A percentile compares a stretch with the other conserved stretches of the same genome.
phyloP scores from a whole-genome alignment of 495 filamentous ascomycete genomes.

The Hypoxylon subgilvum region DNA sequence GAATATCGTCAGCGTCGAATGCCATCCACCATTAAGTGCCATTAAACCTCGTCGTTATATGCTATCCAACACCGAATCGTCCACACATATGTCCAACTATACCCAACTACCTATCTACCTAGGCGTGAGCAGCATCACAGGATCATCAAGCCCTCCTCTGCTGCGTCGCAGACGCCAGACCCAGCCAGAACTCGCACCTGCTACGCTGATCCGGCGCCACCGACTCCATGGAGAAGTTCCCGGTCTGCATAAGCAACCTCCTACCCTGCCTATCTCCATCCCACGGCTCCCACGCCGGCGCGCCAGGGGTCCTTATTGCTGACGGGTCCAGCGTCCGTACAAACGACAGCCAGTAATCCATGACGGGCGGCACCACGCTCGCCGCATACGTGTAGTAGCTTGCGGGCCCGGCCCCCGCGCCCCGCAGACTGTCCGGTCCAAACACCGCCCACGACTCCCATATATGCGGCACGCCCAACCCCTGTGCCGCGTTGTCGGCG shows the following conservation, averaged over 20 bases:
- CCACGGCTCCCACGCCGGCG: constrained; percentile 47
- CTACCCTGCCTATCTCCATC: constrained; percentile 2
- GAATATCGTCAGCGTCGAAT: neutral
- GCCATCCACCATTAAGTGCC: no score
- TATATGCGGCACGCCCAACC: constrained; percentile 43
- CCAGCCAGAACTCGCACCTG: constrained; percentile 61
- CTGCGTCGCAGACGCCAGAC: constrained; percentile 47
- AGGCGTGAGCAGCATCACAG: neutral
- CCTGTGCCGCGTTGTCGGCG: constrained; percentile 24
- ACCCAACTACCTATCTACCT: neutral
- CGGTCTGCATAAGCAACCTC: constrained; percentile 45
- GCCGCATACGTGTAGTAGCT: constrained; percentile 50
- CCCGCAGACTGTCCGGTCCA: constrained; percentile 45
- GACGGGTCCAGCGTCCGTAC: constrained; percentile 49
- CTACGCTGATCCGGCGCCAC: constrained; percentile 40
- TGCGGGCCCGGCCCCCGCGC: constrained; percentile 3
- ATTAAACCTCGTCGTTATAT: no score
- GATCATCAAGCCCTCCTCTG: constrained; percentile 25
- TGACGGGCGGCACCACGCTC: constrained; percentile 42
- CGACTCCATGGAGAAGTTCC: constrained; percentile 43
- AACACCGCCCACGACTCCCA: constrained; percentile 53
- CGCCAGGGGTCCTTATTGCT: constrained; percentile 13
- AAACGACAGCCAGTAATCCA: constrained; percentile 54
- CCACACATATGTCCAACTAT: neutral
- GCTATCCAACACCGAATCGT: no score